A percentile compares a stretch with the other conserved stretches of the same genome.
phyloP scores from a whole-genome alignment of 2,329 filamentous ascomycete species.

The Exophiala sp. region DNA sequence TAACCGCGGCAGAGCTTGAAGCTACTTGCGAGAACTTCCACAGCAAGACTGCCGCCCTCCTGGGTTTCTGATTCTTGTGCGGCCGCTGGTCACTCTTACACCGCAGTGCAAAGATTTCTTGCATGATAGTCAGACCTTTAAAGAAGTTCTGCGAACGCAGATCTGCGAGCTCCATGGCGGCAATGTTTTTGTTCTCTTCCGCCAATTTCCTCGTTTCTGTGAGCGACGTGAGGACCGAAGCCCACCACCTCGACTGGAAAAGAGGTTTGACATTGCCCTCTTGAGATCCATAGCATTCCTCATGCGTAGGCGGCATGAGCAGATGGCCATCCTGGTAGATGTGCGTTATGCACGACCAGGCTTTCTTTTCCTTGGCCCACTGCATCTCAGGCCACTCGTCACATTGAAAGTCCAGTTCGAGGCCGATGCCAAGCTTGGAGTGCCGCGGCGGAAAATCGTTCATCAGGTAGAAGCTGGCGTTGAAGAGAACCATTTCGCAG shows the following conservation, averaged over 20 bases:
- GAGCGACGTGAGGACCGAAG: conserved; percentile 39
- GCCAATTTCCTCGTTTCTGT: conserved; percentile 40
- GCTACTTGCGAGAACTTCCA: conserved; percentile 48
- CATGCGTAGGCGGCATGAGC: conserved; percentile 28
- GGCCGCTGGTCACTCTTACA: conserved; percentile 28
- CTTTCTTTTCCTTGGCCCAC: conserved; percentile 35
- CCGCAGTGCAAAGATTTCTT: conserved; percentile 42
- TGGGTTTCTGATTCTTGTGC: conserved; percentile 28
- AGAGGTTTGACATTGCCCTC: conserved; percentile 40
- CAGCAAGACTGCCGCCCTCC: conserved; percentile 42
- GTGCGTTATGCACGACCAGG: conserved; percentile 43
- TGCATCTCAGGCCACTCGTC: conserved; percentile 31
- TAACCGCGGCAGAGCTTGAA: conserved; percentile 39
- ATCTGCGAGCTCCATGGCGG: conserved; percentile 33
- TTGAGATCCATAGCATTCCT: conserved; percentile 27
- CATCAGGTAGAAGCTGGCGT: conserved; percentile 44
- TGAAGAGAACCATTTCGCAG: conserved; percentile 44
- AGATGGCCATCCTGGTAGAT: conserved; percentile 39
- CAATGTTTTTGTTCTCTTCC: conserved; percentile 35
- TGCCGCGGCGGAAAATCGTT: conserved; percentile 40
- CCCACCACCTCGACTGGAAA: conserved; percentile 48
- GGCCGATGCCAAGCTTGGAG: conserved; percentile 41
- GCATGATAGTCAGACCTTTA: conserved; percentile 42
- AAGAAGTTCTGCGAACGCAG: conserved; percentile 38
- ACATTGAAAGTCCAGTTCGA: conserved; percentile 41